Conservation (phyloP, 164 flowering plant species). For the Akebia trifoliata region DNA sequence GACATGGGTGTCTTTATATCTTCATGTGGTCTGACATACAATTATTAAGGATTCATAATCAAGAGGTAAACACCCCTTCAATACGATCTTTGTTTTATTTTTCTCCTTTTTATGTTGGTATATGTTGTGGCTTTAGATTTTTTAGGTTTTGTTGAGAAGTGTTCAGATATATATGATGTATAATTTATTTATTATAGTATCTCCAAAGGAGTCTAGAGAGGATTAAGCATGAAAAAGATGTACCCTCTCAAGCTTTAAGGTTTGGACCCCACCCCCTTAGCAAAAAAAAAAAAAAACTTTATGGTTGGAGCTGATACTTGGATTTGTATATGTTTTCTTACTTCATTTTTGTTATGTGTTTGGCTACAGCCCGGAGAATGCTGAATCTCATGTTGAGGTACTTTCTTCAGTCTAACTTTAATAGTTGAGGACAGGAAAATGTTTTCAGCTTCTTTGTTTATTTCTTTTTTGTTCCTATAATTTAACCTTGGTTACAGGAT, state of each 20-base stretch:
- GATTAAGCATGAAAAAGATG: conserved; percentile 22
- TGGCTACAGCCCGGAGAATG: conserved; percentile 22
- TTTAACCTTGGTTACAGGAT: conserved; percentile 18
- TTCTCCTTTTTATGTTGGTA: not conserved
- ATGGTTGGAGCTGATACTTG: not conserved
- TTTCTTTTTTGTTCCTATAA: not conserved
- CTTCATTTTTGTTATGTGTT: not conserved
- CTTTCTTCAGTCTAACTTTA: too few species aligned
- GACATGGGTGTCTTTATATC: not conserved
- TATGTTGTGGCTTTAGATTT: not conserved
- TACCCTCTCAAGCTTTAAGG: conserved; percentile 20
- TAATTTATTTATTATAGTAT: conserved; percentile 18
- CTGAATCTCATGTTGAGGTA: conserved; percentile 40
- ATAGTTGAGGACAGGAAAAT: not conserved
- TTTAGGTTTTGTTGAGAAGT: not conserved
- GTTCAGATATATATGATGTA: not conserved
- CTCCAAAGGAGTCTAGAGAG: conserved; percentile 31
- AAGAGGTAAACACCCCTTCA: conserved; percentile 30
- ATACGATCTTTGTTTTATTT: not conserved
- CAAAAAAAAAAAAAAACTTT: not conserved
- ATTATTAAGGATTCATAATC: conserved; percentile 33
- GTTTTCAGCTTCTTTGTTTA: not conserved
- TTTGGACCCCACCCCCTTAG: not conserved
- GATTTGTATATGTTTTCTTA: not conserved
- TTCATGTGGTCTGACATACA: not conserved